These are phyloP conservation scores for Fraxinus sp. DNA, from an alignment of 305 asterid genomes.

Conservation along the genomic window DNA sequence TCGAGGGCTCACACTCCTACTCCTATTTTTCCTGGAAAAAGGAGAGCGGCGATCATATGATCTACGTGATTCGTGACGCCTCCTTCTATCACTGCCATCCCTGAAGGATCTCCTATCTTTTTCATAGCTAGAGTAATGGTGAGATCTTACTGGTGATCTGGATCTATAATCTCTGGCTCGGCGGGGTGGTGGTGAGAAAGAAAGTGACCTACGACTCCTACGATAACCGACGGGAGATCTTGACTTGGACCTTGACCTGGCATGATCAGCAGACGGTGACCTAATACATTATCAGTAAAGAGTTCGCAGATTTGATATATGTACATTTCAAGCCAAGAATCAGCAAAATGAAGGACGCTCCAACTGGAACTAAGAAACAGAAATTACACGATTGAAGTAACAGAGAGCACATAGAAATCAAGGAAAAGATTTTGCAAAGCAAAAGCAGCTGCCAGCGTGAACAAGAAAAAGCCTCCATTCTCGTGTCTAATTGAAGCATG, in stretches of 20 bases:
- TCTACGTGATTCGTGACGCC: constrained; percentile 58
- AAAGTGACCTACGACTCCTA: constrained; percentile 66
- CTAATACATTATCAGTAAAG: constrained; percentile 38
- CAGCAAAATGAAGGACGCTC: background rate
- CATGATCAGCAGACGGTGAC: constrained; percentile 60
- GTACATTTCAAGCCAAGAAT: background rate
- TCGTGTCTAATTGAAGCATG: background rate
- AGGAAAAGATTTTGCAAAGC: background rate
- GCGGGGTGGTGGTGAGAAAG: constrained; percentile 76
- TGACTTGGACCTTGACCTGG: constrained; percentile 81
- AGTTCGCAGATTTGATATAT: background rate
- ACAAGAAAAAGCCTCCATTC: background rate
- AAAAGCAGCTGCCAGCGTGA: background rate
- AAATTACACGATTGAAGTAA: background rate
- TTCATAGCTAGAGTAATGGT: constrained; percentile 67
- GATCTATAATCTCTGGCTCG: constrained; percentile 64
- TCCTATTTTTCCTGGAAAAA: constrained; percentile 67
- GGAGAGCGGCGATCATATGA: constrained; percentile 52
- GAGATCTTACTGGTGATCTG: constrained; percentile 82
- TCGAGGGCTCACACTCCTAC: constrained; percentile 75
- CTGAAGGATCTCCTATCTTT: constrained; percentile 64
- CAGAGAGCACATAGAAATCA: background rate
- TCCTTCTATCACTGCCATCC: constrained; percentile 56
- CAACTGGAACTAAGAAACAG: background rate
- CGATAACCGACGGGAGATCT: constrained; percentile 70